These are phyloP conservation scores for Ganoderma boninense DNA, from an alignment of 1,284 basidiomycete species.

Conservation along the genomic window DNA sequence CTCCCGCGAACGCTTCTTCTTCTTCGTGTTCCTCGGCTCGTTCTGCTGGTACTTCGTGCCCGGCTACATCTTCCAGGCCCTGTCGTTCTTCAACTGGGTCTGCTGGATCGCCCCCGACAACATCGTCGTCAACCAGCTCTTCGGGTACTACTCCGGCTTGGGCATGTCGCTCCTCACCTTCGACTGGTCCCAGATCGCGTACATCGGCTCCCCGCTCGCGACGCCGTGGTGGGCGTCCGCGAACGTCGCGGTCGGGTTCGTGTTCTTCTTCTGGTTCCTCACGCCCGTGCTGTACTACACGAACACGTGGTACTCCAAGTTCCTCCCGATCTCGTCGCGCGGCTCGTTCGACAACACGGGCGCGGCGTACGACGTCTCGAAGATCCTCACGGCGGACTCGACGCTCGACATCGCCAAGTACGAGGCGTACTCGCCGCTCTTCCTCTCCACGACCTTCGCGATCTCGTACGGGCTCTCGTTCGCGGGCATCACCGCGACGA, in stretches of 20 bases:
- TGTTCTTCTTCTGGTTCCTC: constrained; percentile 62
- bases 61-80: constrained; percentile 54
- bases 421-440: constrained; percentile 64
- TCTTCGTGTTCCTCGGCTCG: constrained; percentile 38
- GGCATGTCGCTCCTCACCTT: constrained; percentile 71
- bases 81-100: constrained; percentile 61
- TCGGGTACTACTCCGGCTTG: constrained; percentile 78
- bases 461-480: constrained; percentile 69
- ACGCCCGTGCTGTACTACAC: constrained; percentile 62
- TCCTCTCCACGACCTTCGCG: constrained; percentile 63
- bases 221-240: constrained; percentile 44
- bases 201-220: constrained; percentile 43
- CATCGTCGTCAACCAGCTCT: constrained; percentile 82
- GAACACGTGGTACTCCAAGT: constrained; percentile 51
- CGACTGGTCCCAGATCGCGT: constrained; percentile 47
- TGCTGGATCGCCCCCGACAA: constrained; percentile 70
- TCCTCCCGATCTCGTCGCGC: constrained; percentile 45
- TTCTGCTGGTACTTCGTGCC: constrained; percentile 51
- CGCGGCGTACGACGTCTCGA: constrained; percentile 57
- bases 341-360: constrained; percentile 52
- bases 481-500: constrained; percentile 60
- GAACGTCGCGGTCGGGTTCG: constrained; percentile 43
- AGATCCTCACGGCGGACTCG: constrained; percentile 53
- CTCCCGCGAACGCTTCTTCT: constrained; percentile 45
- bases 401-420: constrained; percentile 61